Evolutionary conservation across 2,329 filamentous ascomycete genomes (phyloP).

Genomic region (Chlorencoelia australis): DNA sequence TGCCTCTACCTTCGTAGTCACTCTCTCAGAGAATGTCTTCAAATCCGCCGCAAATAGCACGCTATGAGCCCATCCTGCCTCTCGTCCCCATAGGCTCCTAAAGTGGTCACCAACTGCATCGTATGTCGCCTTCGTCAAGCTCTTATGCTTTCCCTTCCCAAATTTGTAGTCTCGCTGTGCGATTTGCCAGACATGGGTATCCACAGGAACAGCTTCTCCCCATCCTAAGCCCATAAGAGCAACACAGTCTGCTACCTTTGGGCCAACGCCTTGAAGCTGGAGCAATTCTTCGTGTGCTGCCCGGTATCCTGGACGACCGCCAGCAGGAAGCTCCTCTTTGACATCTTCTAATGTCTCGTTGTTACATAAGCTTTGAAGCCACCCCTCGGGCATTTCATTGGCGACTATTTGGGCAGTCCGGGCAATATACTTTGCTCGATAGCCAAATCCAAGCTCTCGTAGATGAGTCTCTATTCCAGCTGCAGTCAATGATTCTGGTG

Average conservation of each 20-base stretch:
- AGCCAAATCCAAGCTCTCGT: constrained; percentile 81
- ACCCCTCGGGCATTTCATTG: constrained; percentile 54
- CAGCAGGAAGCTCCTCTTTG: constrained; percentile 35
- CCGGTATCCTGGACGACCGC: constrained; percentile 52
- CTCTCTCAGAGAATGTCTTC: constrained; percentile 64
- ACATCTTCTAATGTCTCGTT: constrained; percentile 69
- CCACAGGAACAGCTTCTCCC: constrained; percentile 89
- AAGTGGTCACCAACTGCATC: constrained; percentile 88
- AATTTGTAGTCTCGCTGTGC: constrained; percentile 94
- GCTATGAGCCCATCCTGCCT: constrained; percentile 96
- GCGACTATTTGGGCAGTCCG: constrained; percentile 72
- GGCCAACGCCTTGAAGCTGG: constrained; percentile 75
- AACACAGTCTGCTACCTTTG: constrained; percentile 95
- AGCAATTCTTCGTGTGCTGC: constrained; percentile 73
- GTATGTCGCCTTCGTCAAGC: constrained; percentile 80
- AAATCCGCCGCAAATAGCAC: constrained; percentile 93
- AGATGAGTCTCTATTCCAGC: constrained; percentile 71
- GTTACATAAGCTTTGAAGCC: constrained; percentile 72
- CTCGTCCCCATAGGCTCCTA: constrained; percentile 76
- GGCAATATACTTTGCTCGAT: constrained; percentile 85
- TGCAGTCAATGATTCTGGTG: constrained; percentile 61
- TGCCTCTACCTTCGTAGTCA: constrained; percentile 36
- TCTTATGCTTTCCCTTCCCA: constrained; percentile 70
- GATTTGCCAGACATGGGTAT: constrained; percentile 98
- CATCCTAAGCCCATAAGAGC: constrained; percentile 94